These are phyloP conservation scores for Pelargonium myrrhifolium DNA, from an alignment of 441 rosid genomes.

Conservation along the genomic window DNA sequence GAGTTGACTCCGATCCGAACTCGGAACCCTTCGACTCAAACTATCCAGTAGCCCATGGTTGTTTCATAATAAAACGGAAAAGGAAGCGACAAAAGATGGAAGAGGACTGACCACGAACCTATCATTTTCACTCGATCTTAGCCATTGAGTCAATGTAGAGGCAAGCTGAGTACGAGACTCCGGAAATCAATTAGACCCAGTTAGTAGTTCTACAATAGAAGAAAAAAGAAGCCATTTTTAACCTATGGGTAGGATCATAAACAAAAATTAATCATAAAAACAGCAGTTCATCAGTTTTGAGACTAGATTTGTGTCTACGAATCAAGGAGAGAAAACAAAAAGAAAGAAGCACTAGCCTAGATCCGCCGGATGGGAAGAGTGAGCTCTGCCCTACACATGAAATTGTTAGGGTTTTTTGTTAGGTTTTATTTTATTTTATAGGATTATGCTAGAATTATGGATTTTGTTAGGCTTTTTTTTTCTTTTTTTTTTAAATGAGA, in stretches of 20 bases:
- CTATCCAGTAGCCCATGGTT: too few relatives aligned
- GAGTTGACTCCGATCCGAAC: too few relatives aligned
- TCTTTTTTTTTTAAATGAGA: too few relatives aligned
- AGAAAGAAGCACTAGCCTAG: too few relatives aligned
- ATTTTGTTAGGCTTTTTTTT: too few relatives aligned
- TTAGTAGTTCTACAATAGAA: not conserved
- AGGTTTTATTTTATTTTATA: too few relatives aligned
- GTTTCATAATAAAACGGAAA: not conserved
- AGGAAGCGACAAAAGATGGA: not conserved
- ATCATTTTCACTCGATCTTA: not conserved
- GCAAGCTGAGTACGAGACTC: not conserved
- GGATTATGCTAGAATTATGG: too few relatives aligned
- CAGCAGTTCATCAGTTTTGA: not conserved
- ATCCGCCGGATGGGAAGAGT: too few relatives aligned
- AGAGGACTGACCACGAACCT: not conserved
- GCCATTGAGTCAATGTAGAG: constrained; percentile 2
- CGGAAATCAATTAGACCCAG: not conserved
- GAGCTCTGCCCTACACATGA: too few relatives aligned
- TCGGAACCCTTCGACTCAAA: too few relatives aligned
- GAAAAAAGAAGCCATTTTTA: not conserved
- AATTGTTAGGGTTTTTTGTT: too few relatives aligned
- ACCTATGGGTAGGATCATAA: not conserved
- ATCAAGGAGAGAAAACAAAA: not conserved
- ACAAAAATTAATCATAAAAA: not conserved
- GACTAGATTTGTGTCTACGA: not conserved